phyloP scores from a whole-genome alignment of 495 filamentous ascomycete genomes.

The Neurospora pannonica region DNA sequence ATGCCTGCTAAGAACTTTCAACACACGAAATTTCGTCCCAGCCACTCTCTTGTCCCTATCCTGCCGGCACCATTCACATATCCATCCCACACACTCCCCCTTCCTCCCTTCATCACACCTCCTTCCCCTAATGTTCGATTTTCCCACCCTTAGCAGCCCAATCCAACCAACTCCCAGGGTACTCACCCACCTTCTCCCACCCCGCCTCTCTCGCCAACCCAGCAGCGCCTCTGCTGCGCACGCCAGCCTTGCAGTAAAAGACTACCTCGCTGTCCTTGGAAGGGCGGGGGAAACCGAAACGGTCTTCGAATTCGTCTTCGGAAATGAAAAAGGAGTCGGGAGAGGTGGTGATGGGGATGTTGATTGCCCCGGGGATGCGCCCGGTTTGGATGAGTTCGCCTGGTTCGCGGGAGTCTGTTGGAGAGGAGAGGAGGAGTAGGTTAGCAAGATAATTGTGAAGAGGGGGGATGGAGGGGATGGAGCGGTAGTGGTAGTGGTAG shows the following conservation, averaged over 20 bases:
- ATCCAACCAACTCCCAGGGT: constrained; percentile 82
- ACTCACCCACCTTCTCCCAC: constrained; percentile 67
- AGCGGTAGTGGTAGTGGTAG: too few species aligned
- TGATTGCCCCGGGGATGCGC: constrained; percentile 67
- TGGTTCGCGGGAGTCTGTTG: constrained; percentile 75
- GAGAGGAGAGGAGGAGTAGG: too few species aligned
- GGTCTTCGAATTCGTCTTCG: constrained; percentile 66
- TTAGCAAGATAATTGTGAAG: too few species aligned
- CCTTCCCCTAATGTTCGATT: constrained; percentile 34
- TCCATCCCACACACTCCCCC: too few species aligned
- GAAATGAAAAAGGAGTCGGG: constrained; percentile 70
- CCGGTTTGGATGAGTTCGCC: constrained; percentile 58
- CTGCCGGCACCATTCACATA: too few species aligned
- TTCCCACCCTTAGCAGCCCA: constrained; percentile 64
- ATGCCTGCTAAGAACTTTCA: too few species aligned
- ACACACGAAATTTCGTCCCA: too few species aligned
- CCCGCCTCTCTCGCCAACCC: constrained; percentile 68
- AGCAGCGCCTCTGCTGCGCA: constrained; percentile 73
- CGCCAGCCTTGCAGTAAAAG: constrained; percentile 90
- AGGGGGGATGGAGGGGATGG: too few species aligned
- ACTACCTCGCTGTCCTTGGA: constrained; percentile 49
- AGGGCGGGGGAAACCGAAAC: constrained; percentile 60
- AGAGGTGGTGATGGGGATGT: constrained; percentile 66
- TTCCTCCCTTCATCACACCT: too few species aligned
- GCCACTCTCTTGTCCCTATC: too few species aligned